Conservation (phyloP, 1,284 basidiomycete species). For the Peniophora sp. region DNA sequence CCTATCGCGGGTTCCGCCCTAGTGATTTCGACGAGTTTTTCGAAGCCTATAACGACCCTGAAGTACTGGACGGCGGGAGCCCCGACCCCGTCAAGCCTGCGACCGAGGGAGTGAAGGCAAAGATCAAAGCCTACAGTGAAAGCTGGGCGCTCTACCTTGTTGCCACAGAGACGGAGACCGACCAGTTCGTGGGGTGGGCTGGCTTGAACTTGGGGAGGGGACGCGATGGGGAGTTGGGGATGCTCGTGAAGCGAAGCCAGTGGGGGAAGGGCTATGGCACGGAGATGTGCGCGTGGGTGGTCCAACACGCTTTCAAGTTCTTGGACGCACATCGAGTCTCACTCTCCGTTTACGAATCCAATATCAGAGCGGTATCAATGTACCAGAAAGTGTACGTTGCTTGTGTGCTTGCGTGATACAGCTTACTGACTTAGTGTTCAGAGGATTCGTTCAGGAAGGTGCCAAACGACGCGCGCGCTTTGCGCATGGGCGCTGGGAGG, state of each 20-base stretch:
- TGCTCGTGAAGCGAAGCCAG: constrained; percentile 16
- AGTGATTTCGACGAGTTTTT: neutral
- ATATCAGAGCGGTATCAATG: constrained; percentile 17
- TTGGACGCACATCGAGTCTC: constrained; percentile 23
- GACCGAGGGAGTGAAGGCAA: neutral
- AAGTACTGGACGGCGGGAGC: neutral
- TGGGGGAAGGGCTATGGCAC: constrained; percentile 25
- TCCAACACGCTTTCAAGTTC: constrained; percentile 23
- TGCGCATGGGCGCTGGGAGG: constrained; percentile 19
- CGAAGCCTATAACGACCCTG: neutral
- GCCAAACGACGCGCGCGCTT: constrained; percentile 18
- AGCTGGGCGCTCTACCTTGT: neutral
- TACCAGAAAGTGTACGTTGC: constrained; percentile 23
- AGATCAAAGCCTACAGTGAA: neutral
- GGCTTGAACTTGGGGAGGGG: constrained; percentile 6
- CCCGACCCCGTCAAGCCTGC: neutral
- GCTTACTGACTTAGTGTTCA: constrained; percentile 3
- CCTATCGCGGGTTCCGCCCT: neutral
- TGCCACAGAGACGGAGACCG: neutral
- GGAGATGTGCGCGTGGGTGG: constrained; percentile 21
- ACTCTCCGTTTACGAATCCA: constrained; percentile 21
- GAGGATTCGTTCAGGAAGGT: constrained; percentile 24
- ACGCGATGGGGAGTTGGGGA: constrained; percentile 20
- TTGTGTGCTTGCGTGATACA: neutral
- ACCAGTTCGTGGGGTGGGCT: neutral